A percentile compares a stretch with the other conserved stretches of the same genome.
phyloP scores from a whole-genome alignment of 2,329 filamentous ascomycete genomes.

The Botrytis byssoidea region DNA sequence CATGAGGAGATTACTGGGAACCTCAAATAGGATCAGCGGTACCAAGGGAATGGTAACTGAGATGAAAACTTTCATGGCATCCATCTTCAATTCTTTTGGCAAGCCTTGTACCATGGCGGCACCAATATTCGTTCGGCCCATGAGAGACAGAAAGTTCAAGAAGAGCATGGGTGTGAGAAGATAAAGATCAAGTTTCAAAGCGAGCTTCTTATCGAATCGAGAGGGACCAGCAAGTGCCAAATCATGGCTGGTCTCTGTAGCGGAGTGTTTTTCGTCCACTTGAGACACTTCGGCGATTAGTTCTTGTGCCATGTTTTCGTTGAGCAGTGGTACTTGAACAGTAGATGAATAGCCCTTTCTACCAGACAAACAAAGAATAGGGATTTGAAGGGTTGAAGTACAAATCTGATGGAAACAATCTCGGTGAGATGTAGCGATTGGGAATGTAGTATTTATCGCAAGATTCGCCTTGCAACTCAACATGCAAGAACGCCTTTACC shows the following conservation, averaged over 20 bases:
- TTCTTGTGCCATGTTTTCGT: neutral
- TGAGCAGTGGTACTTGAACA: neutral
- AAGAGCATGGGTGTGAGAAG: slow-evolving; percentile 36
- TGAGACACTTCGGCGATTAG: neutral
- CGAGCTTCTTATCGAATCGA: slow-evolving; percentile 21
- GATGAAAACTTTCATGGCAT: slow-evolving; percentile 32
- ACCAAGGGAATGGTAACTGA: slow-evolving; percentile 44
- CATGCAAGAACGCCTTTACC: slow-evolving; percentile 7
- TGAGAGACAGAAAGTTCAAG: slow-evolving; percentile 33
- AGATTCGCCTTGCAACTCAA: neutral
- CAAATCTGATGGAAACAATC: neutral
- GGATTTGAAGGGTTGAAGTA: neutral
- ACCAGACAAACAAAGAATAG: neutral
- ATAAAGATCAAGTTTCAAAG: slow-evolving; percentile 22
- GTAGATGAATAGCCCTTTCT: neutral
- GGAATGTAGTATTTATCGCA: slow-evolving; percentile 1
- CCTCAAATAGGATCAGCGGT: slow-evolving; percentile 41
- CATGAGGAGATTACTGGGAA: slow-evolving; percentile 40
- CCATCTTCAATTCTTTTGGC: slow-evolving; percentile 32
- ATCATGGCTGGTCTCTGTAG: neutral
- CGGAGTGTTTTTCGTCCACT: slow-evolving; percentile 10
- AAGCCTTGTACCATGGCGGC: slow-evolving; percentile 27
- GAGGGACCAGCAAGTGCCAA: neutral
- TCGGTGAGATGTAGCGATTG: neutral
- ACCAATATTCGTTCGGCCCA: slow-evolving; percentile 24